Evolutionary conservation across 23 red algal species (phyloP), one percentile per base, ranked within the genome.

Genomic region (Pyropia yezoensis): DNA sequence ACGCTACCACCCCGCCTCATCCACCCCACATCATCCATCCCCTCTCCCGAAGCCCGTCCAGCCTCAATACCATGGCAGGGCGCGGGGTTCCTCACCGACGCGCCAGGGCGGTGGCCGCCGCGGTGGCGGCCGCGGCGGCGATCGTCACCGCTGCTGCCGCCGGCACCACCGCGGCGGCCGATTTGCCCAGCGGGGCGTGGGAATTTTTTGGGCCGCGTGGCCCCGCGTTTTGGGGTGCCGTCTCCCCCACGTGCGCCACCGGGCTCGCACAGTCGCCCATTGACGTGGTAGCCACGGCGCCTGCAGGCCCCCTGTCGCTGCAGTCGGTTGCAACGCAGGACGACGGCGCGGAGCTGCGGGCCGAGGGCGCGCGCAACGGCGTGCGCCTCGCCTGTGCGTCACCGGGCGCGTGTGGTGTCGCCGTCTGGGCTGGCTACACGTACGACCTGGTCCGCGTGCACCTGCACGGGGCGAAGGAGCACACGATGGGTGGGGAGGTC

Each of bases 391-490:
- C 53, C 2, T 56, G 53, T 9, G 7, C 20, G 18, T 1, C 17
- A 9, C 18, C 17, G 20, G 53, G 53, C 2, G 1, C 17, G 53
- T 56, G 53, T 7, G 53, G 53, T 9, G 4, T 56, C 11, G 53
- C 20, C 18, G 1, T 3, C 2, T 56, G 53, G 53, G 53, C 17
- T 1, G 53, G 67, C 26, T 67, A 62, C 26, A 83, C 32, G 7
- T 87, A 62, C 24, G 55, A 68, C 29, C 53, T 76, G 21, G 61
- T 76, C 63, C 57, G 70, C n/a, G 50, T 69, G 4, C 84, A 89
- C 61, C 65, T 89, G 52, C 84, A 89, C 67, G 70, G 51, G 4
- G 63, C 61, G 27, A 59, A 49, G 51, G 84, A 89, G 67, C 72
- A 89, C 67, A 79, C 58, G 18, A 27, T 89, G 57, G 57, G 47